Base-by-base conservation (phyloP, 805 yeast genomes). In the Lipomyces chichibuensis region DNA sequence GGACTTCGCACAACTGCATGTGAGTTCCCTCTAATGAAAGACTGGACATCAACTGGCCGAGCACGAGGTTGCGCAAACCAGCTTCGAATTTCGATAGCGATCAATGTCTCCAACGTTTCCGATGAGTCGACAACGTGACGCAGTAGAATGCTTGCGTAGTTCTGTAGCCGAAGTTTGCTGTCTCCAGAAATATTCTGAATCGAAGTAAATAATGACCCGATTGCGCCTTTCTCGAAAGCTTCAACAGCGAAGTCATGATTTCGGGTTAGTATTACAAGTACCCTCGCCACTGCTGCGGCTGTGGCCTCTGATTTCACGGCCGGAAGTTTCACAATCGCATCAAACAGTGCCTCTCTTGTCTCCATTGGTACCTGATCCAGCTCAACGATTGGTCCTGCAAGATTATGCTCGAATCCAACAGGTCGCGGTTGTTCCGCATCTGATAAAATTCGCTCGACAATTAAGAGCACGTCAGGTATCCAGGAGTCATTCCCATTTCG, bases 81-180 rank as follows among this genome's bases (percentile, higher is more conserved):
- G 32, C 78, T 80, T 2, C 81, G 75, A 11, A 90, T 75, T 64
- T 88, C 92, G 27, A 82, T 79, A 0, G 78, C 72, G 73, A 91
- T 84, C 51, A 84, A 77, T 9, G 79, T 78, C 35, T 80, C 79
- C 4, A 91, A 78, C 13, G 84, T 78, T 0, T 81, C 82, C 0
- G 79, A 75, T 2, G 86, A 56, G 76, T 92, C 98, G 75, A 88
- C 86, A 65, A 92, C 87, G 56, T 89, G 81, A 74, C 97, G 84
- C 1, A 88, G 75, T 43, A 92, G 78, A 13, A 85, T 79, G 0
- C 86, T 80, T 25, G 87, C 79, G 0, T 85, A 76, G 5, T 82
- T 78, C 66, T 86, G 87, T 1, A 87, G 65, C 66, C 77, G 76
- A 55, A 52, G 43, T 13, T 78, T 78, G 1, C 80, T 77, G 5